phyloP scores from a whole-genome alignment of 768 basidiomycete genomes.

The Cystofilobasidium ferigula region DNA sequence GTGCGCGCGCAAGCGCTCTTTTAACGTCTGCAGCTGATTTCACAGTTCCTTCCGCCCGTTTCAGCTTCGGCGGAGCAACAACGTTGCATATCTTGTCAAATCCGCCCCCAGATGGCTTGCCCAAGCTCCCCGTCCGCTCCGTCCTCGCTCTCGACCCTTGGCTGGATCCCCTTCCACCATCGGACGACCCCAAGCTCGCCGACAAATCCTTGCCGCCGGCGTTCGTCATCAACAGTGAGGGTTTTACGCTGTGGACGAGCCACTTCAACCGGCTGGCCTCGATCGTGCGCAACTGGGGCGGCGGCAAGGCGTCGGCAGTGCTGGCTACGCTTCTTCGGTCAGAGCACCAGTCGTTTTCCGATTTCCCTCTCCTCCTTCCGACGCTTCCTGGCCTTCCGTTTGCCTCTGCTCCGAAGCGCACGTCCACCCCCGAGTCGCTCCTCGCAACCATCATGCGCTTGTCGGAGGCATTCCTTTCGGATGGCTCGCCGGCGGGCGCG shows the following conservation, averaged over 20 bases:
- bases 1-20: neutral
- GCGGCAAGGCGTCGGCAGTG: neutral
- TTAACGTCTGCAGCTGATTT: neutral
- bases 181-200: constrained; percentile 14
- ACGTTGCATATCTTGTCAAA: constrained; percentile 14
- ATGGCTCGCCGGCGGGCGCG: neutral
- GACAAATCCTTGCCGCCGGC: constrained; percentile 38
- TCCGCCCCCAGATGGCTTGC: constrained; percentile 8
- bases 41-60: neutral
- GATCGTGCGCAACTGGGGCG: constrained; percentile 49
- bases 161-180: constrained; percentile 13
- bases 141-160: constrained; percentile 25
- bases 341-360: constrained; percentile 16
- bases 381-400: constrained; percentile 15
- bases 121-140: constrained; percentile 5
- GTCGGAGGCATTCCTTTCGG: neutral
- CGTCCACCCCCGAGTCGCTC: constrained; percentile 7
- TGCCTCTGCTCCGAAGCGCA: neutral
- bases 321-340: constrained; percentile 5
- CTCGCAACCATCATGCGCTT: constrained; percentile 6
- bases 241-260: constrained; percentile 65
- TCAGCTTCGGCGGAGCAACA: constrained; percentile 18
- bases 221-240: constrained; percentile 64
- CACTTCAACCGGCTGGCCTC: constrained; percentile 55
- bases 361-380: constrained; percentile 11